These are phyloP conservation scores for Astraeus odoratus DNA, from an alignment of 768 basidiomycete species.

Conservation along the genomic window DNA sequence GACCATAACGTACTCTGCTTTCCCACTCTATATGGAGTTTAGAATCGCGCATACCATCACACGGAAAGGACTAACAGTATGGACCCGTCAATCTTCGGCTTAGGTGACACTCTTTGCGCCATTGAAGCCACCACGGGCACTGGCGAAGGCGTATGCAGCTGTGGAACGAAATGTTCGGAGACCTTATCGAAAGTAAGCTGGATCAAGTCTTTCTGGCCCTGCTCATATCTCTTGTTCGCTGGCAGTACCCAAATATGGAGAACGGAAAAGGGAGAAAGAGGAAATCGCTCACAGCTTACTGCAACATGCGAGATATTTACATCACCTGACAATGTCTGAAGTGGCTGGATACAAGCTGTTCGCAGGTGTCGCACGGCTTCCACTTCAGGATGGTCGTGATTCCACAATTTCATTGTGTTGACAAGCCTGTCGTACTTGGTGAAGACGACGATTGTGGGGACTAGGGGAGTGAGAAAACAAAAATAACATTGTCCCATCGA, in stretches of 20 bases:
- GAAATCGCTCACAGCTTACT: neutral
- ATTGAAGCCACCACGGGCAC: neutral
- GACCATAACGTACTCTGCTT: neutral
- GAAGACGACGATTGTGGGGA: neutral
- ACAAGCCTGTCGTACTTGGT: neutral
- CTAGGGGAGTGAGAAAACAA: neutral
- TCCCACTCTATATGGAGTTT: neutral
- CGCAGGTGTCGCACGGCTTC: neutral
- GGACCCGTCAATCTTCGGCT: neutral
- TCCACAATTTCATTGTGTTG: neutral
- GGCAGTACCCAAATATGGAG: neutral
- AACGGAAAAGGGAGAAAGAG: neutral
- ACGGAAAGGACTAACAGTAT: neutral
- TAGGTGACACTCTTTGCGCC: constrained; percentile 1
- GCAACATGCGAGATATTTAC: neutral
- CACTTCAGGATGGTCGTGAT: neutral
- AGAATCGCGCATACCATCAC: too few relatives aligned
- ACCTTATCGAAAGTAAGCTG: neutral
- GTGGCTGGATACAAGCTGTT: neutral
- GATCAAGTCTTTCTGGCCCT: neutral
- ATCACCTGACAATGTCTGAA: neutral
- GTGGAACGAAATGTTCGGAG: neutral
- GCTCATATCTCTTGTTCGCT: neutral
- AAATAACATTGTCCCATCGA: neutral
- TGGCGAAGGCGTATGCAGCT: neutral